These are phyloP conservation scores for Suhomyces bokatorum DNA, from an alignment of 1,139 yeast genomes.

Conservation along the genomic window DNA sequence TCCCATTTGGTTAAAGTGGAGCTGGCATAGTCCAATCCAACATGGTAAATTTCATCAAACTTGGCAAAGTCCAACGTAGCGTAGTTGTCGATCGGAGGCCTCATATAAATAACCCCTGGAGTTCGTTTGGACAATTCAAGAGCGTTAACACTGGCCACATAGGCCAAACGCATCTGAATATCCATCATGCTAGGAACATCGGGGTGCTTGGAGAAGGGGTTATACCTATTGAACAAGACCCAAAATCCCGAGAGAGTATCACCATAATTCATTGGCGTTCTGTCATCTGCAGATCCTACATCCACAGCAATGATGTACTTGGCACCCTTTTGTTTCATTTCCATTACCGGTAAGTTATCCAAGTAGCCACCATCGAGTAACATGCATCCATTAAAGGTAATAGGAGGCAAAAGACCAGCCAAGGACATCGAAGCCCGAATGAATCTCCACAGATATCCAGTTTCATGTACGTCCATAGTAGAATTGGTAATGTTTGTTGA, in stretches of 20 bases:
- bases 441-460: slow-evolving; percentile 94
- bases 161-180: slow-evolving; percentile 88
- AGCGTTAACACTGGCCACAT: slow-evolving; percentile 94
- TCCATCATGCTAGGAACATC: slow-evolving; percentile 94
- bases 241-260: slow-evolving; percentile 91
- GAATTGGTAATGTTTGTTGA: slow-evolving; percentile 97
- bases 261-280: slow-evolving; percentile 88
- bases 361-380: slow-evolving; percentile 93
- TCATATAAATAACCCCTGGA: slow-evolving; percentile 82
- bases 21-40: slow-evolving; percentile 78
- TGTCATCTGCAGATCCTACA: slow-evolving; percentile 92
- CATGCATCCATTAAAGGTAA: slow-evolving; percentile 89
- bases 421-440: slow-evolving; percentile 95
- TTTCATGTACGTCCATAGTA: slow-evolving; percentile 88
- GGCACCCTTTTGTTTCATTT: slow-evolving; percentile 89
- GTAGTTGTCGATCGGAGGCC: slow-evolving; percentile 92
- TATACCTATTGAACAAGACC: slow-evolving; percentile 87
- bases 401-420: slow-evolving; percentile 91
- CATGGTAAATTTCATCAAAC: slow-evolving; percentile 83
- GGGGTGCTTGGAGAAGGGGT: slow-evolving; percentile 85
- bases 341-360: slow-evolving; percentile 88
- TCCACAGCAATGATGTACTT: slow-evolving; percentile 91
- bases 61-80: slow-evolving; percentile 92
- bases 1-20: slow-evolving; percentile 55
- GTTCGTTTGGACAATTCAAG: slow-evolving; percentile 81